These are phyloP conservation scores for Clarireedia paspali DNA, from an alignment of 2,329 filamentous ascomycete genomes.

Conservation along the genomic window DNA sequence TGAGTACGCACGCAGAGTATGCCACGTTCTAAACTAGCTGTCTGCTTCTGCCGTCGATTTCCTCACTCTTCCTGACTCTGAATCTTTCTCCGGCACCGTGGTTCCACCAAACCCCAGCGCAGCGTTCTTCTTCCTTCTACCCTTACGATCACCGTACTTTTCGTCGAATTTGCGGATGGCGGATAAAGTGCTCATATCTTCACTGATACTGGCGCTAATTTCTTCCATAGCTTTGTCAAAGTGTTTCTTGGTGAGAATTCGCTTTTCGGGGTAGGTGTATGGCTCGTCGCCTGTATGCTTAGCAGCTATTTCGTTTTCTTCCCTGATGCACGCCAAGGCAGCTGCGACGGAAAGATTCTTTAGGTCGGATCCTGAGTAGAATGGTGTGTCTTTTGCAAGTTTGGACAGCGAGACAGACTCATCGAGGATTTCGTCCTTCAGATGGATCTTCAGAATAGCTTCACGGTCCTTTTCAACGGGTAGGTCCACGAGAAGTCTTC, in stretches of 20 bases:
- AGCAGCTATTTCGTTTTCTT: constrained; percentile 48
- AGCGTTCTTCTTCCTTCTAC: constrained; percentile 50
- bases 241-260: constrained; percentile 59
- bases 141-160: constrained; percentile 78
- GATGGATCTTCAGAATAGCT: constrained; percentile 63
- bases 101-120: constrained; percentile 50
- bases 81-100: constrained; percentile 24
- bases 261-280: constrained; percentile 54
- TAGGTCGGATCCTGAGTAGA: constrained; percentile 77
- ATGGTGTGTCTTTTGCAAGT: constrained; percentile 59
- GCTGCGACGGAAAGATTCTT: constrained; percentile 78
- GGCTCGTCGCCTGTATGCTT: constrained; percentile 35
- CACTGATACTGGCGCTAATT: constrained; percentile 85
- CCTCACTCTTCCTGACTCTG: constrained; percentile 27
- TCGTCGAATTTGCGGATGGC: constrained; percentile 94
- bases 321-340: constrained; percentile 69
- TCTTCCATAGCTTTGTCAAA: constrained; percentile 82
- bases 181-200: constrained; percentile 82
- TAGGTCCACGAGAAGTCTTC: constrained; percentile 66
- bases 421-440: constrained; percentile 59
- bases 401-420: constrained; percentile 50
- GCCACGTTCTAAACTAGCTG: too few relatives aligned
- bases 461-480: constrained; percentile 59
- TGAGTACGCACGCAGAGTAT: too few relatives aligned
- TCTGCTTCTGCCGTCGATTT: constrained; percentile 16